Evolutionary conservation across 2,329 filamentous ascomycete genomes (phyloP).

Genomic region (Calonectria ilicicola): DNA sequence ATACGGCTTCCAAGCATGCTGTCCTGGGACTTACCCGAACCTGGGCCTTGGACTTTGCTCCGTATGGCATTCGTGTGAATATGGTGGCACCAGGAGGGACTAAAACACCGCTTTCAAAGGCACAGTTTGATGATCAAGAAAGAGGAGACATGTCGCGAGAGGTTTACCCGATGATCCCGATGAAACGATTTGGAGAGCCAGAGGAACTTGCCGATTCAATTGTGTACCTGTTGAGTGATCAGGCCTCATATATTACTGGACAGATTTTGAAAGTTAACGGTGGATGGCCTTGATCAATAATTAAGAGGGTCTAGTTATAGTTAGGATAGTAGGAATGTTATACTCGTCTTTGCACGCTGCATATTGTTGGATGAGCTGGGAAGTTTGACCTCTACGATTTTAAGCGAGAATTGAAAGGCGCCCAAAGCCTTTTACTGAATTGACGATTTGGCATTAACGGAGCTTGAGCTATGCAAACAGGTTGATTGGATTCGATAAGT

Average conservation of each 20-base stretch:
- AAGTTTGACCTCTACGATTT: no score
- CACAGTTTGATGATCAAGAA: background rate
- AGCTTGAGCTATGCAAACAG: no score
- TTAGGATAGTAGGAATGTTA: no score
- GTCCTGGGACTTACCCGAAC: slow-evolving; percentile 1
- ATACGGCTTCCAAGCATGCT: slow-evolving; percentile 5
- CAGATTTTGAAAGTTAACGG: slow-evolving; percentile 8
- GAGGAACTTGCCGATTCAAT: background rate
- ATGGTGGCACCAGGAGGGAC: slow-evolving; percentile 2
- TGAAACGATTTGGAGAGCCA: background rate
- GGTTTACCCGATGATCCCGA: background rate
- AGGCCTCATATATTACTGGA: background rate
- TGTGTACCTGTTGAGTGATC: background rate
- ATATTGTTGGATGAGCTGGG: no score
- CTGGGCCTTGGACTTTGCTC: background rate
- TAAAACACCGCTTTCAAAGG: background rate
- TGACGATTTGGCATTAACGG: no score
- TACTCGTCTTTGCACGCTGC: no score
- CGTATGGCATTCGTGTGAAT: background rate
- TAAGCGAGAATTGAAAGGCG: no score
- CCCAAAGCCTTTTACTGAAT: no score
- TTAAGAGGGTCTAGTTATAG: no score
- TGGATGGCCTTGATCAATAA: no score
- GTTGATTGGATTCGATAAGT: no score
- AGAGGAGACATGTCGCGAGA: background rate